Evolutionary conservation across 2,329 filamentous ascomycete species (phyloP).

Genomic region (Raffaelea deltoideospora): DNA sequence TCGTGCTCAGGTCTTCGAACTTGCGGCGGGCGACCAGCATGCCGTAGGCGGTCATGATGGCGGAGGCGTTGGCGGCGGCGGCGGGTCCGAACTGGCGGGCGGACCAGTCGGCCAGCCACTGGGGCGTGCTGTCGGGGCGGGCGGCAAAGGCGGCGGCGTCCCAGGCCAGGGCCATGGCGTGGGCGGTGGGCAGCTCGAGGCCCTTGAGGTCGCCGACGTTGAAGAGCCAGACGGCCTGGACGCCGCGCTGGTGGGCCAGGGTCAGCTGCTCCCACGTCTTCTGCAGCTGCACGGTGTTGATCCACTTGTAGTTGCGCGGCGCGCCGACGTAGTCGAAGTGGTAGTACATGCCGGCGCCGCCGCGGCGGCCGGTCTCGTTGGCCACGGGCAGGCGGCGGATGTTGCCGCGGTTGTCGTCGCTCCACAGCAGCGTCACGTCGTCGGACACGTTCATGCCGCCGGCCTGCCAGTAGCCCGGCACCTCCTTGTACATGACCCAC

Average conservation of each 20-base stretch:
- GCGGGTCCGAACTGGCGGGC: constrained; percentile 37
- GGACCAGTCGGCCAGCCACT: constrained; percentile 39
- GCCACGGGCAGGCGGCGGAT: constrained; percentile 43
- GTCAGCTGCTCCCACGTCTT: constrained; percentile 47
- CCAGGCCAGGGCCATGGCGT: constrained; percentile 55
- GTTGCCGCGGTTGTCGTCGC: constrained; percentile 57
- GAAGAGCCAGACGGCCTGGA: constrained; percentile 48
- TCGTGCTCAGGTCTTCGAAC: constrained; percentile 44
- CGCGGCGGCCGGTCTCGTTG: constrained; percentile 42
- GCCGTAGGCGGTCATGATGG: constrained; percentile 39
- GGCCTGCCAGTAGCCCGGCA: constrained; percentile 54
- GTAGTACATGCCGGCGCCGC: constrained; percentile 53
- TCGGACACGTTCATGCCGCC: constrained; percentile 48
- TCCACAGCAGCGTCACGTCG: constrained; percentile 52
- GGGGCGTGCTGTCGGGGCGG: constrained; percentile 33
- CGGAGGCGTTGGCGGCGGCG: constrained; percentile 23
- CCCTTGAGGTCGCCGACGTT: constrained; percentile 55
- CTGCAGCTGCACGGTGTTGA: constrained; percentile 48
- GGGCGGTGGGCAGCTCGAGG: constrained; percentile 47
- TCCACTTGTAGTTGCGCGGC: constrained; percentile 38
- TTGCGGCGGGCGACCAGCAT: constrained; percentile 41
- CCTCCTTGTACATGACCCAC: constrained; percentile 64
- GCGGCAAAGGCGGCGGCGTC: constrained; percentile 40
- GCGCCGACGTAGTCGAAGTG: constrained; percentile 38
- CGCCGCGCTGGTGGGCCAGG: constrained; percentile 41